Base-by-base conservation (phyloP, 192 early-diverging fungal genomes). In the Geranomyces michiganensis region DNA sequence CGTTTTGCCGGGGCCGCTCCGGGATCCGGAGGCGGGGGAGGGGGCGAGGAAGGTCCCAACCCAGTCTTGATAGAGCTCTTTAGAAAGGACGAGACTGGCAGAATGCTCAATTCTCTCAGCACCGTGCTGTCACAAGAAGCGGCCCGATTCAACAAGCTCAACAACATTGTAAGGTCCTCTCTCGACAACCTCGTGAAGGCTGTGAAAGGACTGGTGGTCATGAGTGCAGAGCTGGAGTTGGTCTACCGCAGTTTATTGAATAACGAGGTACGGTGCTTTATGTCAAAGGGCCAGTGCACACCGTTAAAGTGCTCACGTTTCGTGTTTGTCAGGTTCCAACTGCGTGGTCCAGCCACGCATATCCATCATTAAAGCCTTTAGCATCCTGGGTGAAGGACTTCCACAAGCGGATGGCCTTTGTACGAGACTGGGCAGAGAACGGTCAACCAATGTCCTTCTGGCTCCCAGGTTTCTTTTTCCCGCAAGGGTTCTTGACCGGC, bases 401-500 rank as follows among this genome's bases (percentile, higher is more conserved):
- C 45, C 75, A 79, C 41, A 43, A 66, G 24, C 73, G 87, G 33
- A 76, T 87, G 27, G 41, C 26, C 3, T 66, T 81, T 33, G 44
- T 88, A 22, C 24, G 30, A 33, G 43, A 72, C 24, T 88, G 87
- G 87, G 70, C 79, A 10, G 70, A 76, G 4, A 55, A 76, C 17
- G 87, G 87, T 1, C 85, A 88, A 65, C 87, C 87, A 13, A 49
- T 64, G 15, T 78, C 78, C 7, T 88, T 88, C 71, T 88, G 87
- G 87, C 67, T 88, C 5, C 82, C 87, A 10, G 87, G 87, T 10
- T 88, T 88, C 76, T 88, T 87, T 67, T 88, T 88, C 79, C 87
- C 87, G 32, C 87, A 88, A 81, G 82, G 86, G 19, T 88, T 88
- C 70, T 68, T 88, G 12, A 88, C 87, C 10, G 85, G 87, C 13